Base-by-base conservation (phyloP, 1,284 basidiomycete species). In the Boletellus deceptivus region DNA sequence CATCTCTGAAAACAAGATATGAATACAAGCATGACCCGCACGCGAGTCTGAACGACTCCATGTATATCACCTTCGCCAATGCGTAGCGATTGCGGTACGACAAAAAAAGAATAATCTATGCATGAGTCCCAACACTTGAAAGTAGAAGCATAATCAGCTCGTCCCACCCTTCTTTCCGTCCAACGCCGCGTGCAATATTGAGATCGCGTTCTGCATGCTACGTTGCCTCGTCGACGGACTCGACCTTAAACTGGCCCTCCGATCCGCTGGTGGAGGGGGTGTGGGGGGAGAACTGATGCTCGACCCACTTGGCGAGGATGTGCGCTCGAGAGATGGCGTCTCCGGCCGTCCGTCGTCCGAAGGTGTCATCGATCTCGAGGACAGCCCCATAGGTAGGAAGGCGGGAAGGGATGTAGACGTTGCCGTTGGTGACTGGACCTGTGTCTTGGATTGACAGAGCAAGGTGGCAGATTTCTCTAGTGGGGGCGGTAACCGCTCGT, bases 131-230 rank as follows among this genome's bases (percentile, higher is more conserved):
- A 20, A 36, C 25, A 43, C 25, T 10, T 3, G 14, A 45, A 27
- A 20, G 4, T 4, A 29, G 27, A 4, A 3, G 1, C 24, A 25
- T 6, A 29, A 10, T 50, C 44, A 61, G 27, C 53, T 51, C 13
- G 57, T 9, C 27, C 52, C 58, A 22, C 59, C 41, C 92, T 72
- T 81, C 62, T 73, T 80, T 42, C 84, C 87, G 55, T 92, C 91
- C 67, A 86, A 82, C 6, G 87, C 90, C 56, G 90, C 89, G 68
- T 93, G 88, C 62, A 98, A 94, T 68, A 98, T 82, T 59, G 88
- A 89, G 75, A 96, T 91, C 43, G 96, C 98, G 64, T 87, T 94
- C 75, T 98, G 96, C 63, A 98, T 75, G 64, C 91, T 92, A 60
- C 95, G 79, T 68, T 93, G 77, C 60, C 96, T 79, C 54, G 88